A percentile compares a stretch with the other conserved stretches of the same genome.
These are phyloP conservation scores for Aspergillus intermedius DNA, from an alignment of 2,329 filamentous ascomycete species.

Conservation along the genomic window DNA sequence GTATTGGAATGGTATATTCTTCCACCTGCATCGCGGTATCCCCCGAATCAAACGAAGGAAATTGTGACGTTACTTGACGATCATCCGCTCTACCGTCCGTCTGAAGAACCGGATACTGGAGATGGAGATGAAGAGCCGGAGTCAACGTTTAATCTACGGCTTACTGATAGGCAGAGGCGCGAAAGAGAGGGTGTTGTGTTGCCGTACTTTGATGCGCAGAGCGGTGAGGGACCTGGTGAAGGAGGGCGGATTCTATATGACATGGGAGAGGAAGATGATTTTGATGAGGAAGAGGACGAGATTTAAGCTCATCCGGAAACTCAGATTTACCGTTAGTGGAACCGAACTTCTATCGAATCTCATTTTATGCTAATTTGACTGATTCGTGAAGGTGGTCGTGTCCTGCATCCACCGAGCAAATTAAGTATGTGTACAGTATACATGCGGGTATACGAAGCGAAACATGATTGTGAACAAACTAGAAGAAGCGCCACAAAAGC, in stretches of 20 bases:
- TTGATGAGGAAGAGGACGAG: conserved; percentile 93
- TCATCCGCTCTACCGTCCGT: conserved; percentile 60
- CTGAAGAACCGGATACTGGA: conserved; percentile 35
- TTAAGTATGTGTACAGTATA: conserved; percentile 34
- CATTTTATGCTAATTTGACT: neutral
- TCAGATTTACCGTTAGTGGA: neutral
- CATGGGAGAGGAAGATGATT: conserved; percentile 94
- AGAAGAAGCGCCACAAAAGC: conserved; percentile 92
- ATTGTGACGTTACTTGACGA: conserved; percentile 63
- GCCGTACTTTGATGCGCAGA: conserved; percentile 96
- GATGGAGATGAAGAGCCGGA: conserved; percentile 52
- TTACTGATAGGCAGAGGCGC: conserved; percentile 83
- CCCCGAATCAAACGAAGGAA: conserved; percentile 44
- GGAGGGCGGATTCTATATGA: conserved; percentile 93
- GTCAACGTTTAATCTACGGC: conserved; percentile 75
- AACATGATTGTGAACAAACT: conserved; percentile 10
- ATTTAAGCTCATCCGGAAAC: conserved; percentile 46
- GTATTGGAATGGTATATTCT: conserved; percentile 64
- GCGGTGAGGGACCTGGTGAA: conserved; percentile 62
- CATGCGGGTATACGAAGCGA: conserved; percentile 13
- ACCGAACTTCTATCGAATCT: neutral
- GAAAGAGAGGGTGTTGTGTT: conserved; percentile 85
- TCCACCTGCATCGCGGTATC: conserved; percentile 41
- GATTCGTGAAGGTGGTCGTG: conserved; percentile 5
- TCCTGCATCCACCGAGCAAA: conserved; percentile 27